These are phyloP conservation scores for Xylaria scruposa DNA, from an alignment of 495 filamentous ascomycete species.

Conservation along the genomic window DNA sequence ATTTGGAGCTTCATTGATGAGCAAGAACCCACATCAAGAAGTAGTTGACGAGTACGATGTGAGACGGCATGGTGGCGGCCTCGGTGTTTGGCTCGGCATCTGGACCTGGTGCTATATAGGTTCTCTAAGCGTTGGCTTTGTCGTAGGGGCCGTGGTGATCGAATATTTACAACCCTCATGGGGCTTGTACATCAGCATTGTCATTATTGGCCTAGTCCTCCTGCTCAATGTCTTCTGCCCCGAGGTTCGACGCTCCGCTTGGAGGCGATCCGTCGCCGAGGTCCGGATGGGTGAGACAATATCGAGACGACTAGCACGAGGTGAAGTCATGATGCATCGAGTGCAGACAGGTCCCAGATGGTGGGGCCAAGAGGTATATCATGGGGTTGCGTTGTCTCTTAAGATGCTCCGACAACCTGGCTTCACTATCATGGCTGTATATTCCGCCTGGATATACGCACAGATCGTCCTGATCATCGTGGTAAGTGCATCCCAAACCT, in stretches of 20 bases:
- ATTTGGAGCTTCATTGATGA: conserved; percentile 75
- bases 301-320: conserved; percentile 66
- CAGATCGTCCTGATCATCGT: conserved; percentile 73
- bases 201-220: conserved; percentile 65
- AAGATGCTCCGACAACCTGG: conserved; percentile 75
- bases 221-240: conserved; percentile 70
- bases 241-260: conserved; percentile 68
- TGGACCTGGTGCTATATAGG: conserved; percentile 78
- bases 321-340: conserved; percentile 78
- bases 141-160: conserved; percentile 71
- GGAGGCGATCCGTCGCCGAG: conserved; percentile 69
- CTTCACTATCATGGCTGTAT: conserved; percentile 72
- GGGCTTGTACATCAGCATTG: conserved; percentile 76
- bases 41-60: conserved; percentile 66
- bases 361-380: conserved; percentile 77
- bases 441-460: conserved; percentile 78
- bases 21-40: conserved; percentile 73
- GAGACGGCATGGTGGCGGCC: conserved; percentile 73
- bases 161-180: conserved; percentile 64
- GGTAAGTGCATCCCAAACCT: conserved; percentile 45
- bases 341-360: conserved; percentile 69
- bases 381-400: conserved; percentile 68
- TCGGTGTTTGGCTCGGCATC: conserved; percentile 78
- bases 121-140: conserved; percentile 70
- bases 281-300: conserved; percentile 61